These are phyloP conservation scores for Salicornia ramosissima DNA, from an alignment of 148 eudicot genomes.

Conservation along the genomic window DNA sequence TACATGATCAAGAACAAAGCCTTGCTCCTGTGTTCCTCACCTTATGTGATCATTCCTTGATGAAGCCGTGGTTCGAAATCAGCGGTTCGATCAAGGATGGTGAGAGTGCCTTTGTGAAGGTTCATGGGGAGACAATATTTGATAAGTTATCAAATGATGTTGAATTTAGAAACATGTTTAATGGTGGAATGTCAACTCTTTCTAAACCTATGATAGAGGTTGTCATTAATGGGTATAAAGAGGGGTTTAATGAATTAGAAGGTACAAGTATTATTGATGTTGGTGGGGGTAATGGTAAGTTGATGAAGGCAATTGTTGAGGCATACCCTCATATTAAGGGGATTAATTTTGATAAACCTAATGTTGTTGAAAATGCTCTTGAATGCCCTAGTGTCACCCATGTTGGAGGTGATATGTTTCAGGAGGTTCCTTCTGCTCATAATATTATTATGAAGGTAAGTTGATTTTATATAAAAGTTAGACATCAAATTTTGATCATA, in stretches of 20 bases:
- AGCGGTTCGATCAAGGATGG: conserved; percentile 24
- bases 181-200: conserved; percentile 27
- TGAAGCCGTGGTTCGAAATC: conserved; percentile 18
- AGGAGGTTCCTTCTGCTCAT: conserved; percentile 31
- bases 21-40: conserved; percentile 28
- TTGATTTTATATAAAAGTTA: too few species aligned
- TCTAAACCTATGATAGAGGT: conserved; percentile 12
- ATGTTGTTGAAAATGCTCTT: conserved; percentile 28
- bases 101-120: conserved; percentile 25
- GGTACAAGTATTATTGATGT: conserved; percentile 45
- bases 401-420: conserved; percentile 48
- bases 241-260: conserved; percentile 25
- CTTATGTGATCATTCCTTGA: conserved; percentile 3
- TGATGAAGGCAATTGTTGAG: conserved; percentile 11
- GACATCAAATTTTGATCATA: too few species aligned
- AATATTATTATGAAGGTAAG: conserved; percentile 41
- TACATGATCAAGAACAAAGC: conserved; percentile 20
- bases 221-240: conserved; percentile 24
- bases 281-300: conserved; percentile 39
- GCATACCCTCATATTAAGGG: conserved; percentile 14
- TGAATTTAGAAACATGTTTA: conserved; percentile 22
- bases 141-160: background rate
- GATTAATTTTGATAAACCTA: conserved; percentile 35
- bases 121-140: background rate
- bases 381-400: conserved; percentile 28